Evolutionary conservation across 306 rosid species (phyloP).

Genomic region (Ammopiptanthus mongolicus): DNA sequence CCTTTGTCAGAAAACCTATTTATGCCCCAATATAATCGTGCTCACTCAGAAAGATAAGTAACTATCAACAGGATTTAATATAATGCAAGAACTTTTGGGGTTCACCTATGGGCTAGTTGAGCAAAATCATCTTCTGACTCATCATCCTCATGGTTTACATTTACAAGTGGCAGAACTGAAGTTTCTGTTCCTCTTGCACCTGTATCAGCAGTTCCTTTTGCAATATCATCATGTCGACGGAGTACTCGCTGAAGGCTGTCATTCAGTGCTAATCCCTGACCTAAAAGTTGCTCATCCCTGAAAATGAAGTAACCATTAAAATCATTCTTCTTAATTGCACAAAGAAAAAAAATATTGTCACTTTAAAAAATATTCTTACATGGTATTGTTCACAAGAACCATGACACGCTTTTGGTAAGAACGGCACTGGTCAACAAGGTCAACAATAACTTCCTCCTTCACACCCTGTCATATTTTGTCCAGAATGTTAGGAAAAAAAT

Average conservation of each 20-base stretch:
- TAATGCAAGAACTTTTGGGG: slow-evolving; percentile 10
- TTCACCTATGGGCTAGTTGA: slow-evolving; percentile 83
- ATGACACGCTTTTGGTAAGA: slow-evolving; percentile 83
- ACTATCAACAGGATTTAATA: background rate
- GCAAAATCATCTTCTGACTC: slow-evolving; percentile 79
- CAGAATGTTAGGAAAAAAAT: slow-evolving; percentile 15
- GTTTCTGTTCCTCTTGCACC: slow-evolving; percentile 51
- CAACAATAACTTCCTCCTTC: slow-evolving; percentile 86
- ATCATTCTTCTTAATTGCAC: slow-evolving; percentile 20
- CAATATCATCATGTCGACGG: slow-evolving; percentile 63
- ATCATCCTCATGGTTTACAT: slow-evolving; percentile 80
- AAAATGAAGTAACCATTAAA: slow-evolving; percentile 27
- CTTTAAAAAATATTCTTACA: slow-evolving; percentile 35
- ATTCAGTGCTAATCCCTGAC: slow-evolving; percentile 74
- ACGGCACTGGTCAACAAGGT: slow-evolving; percentile 96
- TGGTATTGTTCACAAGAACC: slow-evolving; percentile 79
- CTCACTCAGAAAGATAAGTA: background rate
- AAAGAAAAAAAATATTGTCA: background rate
- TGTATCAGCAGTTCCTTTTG: slow-evolving; percentile 38
- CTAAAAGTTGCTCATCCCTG: slow-evolving; percentile 82
- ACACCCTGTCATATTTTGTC: slow-evolving; percentile 55
- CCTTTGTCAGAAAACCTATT: background rate
- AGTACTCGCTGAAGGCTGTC: slow-evolving; percentile 86
- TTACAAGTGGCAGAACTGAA: slow-evolving; percentile 57
- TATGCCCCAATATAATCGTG: background rate